These are phyloP conservation scores for Choricystis sp. DNA, from an alignment of 139 green algal genomes.

Conservation along the genomic window DNA sequence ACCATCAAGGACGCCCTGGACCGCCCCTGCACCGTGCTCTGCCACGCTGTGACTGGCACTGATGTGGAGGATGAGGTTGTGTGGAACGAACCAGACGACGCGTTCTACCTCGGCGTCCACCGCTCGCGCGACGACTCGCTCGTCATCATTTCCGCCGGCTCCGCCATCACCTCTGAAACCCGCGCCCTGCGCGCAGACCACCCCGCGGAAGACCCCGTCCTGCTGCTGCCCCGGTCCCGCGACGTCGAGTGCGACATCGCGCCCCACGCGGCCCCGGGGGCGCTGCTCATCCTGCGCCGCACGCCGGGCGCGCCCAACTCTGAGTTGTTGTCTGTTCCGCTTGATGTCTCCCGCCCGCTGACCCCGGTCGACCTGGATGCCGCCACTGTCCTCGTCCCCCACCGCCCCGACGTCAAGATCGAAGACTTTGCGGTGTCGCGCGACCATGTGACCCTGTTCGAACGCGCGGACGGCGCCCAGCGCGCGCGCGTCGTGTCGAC, in stretches of 20 bases:
- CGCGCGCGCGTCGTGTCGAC: constrained; percentile 14
- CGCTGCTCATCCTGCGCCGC: constrained; percentile 39
- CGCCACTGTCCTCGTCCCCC: constrained; percentile 42
- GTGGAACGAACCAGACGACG: constrained; percentile 55
- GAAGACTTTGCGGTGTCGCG: constrained; percentile 28
- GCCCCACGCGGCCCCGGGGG: constrained; percentile 29
- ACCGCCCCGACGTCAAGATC: constrained; percentile 63
- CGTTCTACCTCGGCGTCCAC: constrained; percentile 56
- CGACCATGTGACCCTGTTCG: constrained; percentile 23
- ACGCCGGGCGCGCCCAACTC: constrained; percentile 54
- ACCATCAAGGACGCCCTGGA: constrained; percentile 61
- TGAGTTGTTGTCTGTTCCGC: no score
- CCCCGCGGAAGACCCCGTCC: constrained; percentile 28
- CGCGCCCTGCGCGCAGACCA: constrained; percentile 38
- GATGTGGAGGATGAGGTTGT: constrained; percentile 34
- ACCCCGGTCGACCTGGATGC: constrained; percentile 6
- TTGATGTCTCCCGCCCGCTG: constrained; percentile 38
- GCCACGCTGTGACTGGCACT: constrained; percentile 37
- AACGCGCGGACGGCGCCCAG: constrained; percentile 21
- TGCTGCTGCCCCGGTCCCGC: constrained; percentile 36
- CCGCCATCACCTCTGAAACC: constrained; percentile 54
- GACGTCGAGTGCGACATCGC: constrained; percentile 52
- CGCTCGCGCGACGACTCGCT: constrained; percentile 32
- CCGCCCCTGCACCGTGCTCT: constrained; percentile 33
- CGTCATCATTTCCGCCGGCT: constrained; percentile 50